A percentile compares a stretch with the other conserved stretches of the same genome.
These are phyloP conservation scores for Heliosperma pusillum DNA, from an alignment of 148 eudicot genomes.

Conservation along the genomic window DNA sequence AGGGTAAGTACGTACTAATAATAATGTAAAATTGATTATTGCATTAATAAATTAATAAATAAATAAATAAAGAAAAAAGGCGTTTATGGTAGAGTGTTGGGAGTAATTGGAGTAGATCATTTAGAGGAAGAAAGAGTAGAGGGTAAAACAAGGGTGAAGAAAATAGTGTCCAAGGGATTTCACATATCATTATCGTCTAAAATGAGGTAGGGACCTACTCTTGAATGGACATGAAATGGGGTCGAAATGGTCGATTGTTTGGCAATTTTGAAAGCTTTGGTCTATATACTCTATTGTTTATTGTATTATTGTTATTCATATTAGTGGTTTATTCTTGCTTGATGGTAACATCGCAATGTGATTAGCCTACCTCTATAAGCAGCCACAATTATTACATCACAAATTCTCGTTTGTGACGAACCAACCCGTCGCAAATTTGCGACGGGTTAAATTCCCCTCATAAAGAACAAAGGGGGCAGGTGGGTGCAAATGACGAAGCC, in stretches of 20 bases:
- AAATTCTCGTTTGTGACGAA: no score
- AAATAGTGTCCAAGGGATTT: constrained; percentile 7
- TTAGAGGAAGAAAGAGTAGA: not conserved
- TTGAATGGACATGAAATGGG: constrained; percentile 30
- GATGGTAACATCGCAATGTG: constrained; percentile 8
- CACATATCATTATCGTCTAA: constrained; percentile 17
- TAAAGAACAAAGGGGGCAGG: no score
- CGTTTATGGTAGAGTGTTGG: constrained; percentile 5
- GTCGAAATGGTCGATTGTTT: constrained; percentile 23
- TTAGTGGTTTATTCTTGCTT: constrained; percentile 7
- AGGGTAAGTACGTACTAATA: not conserved
- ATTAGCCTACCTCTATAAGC: not conserved
- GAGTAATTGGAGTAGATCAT: not conserved
- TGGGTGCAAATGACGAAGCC: no score
- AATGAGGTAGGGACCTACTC: constrained; percentile 19
- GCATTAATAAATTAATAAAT: not conserved
- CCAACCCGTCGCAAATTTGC: no score
- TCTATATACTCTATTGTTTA: not conserved
- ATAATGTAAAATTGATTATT: not conserved
- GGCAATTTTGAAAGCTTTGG: constrained; percentile 14
- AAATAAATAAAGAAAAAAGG: not conserved
- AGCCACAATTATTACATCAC: constrained; percentile 14
- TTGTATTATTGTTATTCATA: not conserved
- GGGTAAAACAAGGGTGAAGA: not conserved
- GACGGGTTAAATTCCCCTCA: no score